phyloP scores from a whole-genome alignment of 1,284 basidiomycete genomes.

The Apiotrichum veenhuisii region DNA sequence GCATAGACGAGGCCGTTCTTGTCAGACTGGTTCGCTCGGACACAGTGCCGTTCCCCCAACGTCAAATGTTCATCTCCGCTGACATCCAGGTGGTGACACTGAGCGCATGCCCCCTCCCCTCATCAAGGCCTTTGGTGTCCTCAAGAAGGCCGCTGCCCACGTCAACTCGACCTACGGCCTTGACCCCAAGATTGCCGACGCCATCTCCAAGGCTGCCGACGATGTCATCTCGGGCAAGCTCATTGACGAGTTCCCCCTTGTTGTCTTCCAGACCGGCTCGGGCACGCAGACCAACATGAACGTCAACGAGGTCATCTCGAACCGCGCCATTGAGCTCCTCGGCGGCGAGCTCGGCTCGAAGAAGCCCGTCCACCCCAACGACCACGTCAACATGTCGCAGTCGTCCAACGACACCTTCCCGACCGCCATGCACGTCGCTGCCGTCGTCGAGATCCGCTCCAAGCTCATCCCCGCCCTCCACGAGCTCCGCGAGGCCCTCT shows the following conservation, averaged over 20 bases:
- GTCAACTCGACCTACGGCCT: constrained; percentile 87
- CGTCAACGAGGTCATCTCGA: constrained; percentile 98
- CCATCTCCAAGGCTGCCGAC: constrained; percentile 90
- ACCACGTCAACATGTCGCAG: constrained; percentile 99
- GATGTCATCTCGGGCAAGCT: constrained; percentile 98
- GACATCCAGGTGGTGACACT: constrained; percentile 59
- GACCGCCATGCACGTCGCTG: constrained; percentile 98
- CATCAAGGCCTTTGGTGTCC: constrained; percentile 95
- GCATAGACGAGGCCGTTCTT: too few species aligned
- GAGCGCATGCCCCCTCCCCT: constrained; percentile 91
- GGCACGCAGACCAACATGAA: constrained; percentile 99
- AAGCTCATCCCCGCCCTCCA: constrained; percentile 80
- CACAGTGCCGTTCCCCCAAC: too few species aligned
- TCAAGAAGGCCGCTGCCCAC: constrained; percentile 94
- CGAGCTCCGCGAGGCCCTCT: constrained; percentile 77
- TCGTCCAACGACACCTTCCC: constrained; percentile 99
- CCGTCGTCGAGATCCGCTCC: constrained; percentile 80
- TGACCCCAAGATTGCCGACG: constrained; percentile 80
- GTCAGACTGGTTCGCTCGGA: too few species aligned
- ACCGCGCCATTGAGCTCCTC: constrained; percentile 95
- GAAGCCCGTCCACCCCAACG: constrained; percentile 97
- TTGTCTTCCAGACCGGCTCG: constrained; percentile 98
- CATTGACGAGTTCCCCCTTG: constrained; percentile 92
- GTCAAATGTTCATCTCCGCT: not conserved
- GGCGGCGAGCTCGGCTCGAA: constrained; percentile 95